Base-by-base conservation (phyloP, 1,284 basidiomycete genomes). In the Golubevia sp. region DNA sequence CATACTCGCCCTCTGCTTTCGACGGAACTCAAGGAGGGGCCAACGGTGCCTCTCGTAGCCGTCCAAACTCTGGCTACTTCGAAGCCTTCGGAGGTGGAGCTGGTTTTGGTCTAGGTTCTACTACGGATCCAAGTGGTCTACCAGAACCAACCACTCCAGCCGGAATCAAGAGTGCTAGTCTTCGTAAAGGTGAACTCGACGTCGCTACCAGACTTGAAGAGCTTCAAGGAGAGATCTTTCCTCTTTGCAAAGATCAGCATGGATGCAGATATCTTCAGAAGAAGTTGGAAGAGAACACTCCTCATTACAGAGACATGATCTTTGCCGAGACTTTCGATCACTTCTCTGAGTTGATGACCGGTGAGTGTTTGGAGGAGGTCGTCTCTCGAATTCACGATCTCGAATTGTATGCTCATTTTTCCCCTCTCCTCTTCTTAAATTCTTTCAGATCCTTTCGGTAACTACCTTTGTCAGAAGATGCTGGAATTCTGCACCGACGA, bases 181-280 rank as follows among this genome's bases (percentile, higher is more conserved):
- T 34, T 34, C 30, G 30, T 11, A 34, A 34, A 34, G 30, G 30
- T 34, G 30, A 34, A 34, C 11, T 34, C 5, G 30, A 34, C 30
- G 30, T 34, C 4, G 30, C 30, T 24, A 82, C 75, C 48, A 73
- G 70, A 49, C 73, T 83, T 49, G 79, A 83, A 57, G 77, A 83
- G 25, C 66, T 83, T 62, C 72, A 74, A 49, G 80, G 80, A 25
- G 80, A 83, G 55, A 77, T 83, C 61, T 76, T 78, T 64, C 71
- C 77, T 49, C 71, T 81, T n/a, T 81, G 80, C 89, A 98, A 98
- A 85, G 97, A 99, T 84, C 97, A 99, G 85, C 97, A 99, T 84
- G 97, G 97, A 2, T 99, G 97, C 84, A 90, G 97, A 48, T 99
- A 97, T 84, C 86, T 99, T 62, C 97, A 99, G 85, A 99, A 99